Conservation (phyloP, 805 yeast genomes). For the Cyberlindnera galapagoensis region DNA sequence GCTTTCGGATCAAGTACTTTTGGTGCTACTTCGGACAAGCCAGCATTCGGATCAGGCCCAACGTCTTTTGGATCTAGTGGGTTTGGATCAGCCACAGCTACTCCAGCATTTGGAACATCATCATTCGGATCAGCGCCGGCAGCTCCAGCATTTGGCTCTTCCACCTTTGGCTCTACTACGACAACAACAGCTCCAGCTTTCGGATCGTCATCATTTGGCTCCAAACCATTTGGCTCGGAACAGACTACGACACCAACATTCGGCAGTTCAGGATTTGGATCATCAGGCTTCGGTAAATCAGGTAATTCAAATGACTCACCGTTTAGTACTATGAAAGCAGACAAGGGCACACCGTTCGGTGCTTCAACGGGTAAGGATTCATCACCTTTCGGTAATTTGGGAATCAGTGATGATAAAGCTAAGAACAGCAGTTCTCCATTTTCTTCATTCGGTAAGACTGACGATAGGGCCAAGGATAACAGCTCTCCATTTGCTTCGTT, state of each 20-base stretch:
- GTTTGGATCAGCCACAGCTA: slow-evolving; percentile 6
- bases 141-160: slow-evolving; percentile 8
- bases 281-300: slow-evolving; percentile 9
- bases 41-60: too few relatives aligned
- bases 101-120: slow-evolving; percentile 3
- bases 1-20: slow-evolving; percentile 5
- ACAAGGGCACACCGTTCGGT: too few relatives aligned
- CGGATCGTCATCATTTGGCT: slow-evolving; percentile 23
- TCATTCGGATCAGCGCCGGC: slow-evolving; percentile 20
- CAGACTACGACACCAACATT: slow-evolving; percentile 3
- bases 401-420: slow-evolving; percentile 8
- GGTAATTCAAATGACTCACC: slow-evolving; percentile 9
- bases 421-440: slow-evolving; percentile 16
- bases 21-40: slow-evolving; percentile 1
- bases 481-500: slow-evolving; percentile 13
- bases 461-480: not conserved
- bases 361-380: too few relatives aligned
- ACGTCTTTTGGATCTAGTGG: slow-evolving; percentile 21
- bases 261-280: slow-evolving; percentile 20
- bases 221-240: slow-evolving; percentile 16
- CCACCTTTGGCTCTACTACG: slow-evolving; percentile 19
- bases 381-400: slow-evolving; percentile 8
- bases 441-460: slow-evolving; percentile 15
- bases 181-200: slow-evolving; percentile 1
- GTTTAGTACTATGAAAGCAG: too few relatives aligned